Evolutionary conservation across 495 filamentous ascomycete species (phyloP).

Genomic region (Xylaria longipes): DNA sequence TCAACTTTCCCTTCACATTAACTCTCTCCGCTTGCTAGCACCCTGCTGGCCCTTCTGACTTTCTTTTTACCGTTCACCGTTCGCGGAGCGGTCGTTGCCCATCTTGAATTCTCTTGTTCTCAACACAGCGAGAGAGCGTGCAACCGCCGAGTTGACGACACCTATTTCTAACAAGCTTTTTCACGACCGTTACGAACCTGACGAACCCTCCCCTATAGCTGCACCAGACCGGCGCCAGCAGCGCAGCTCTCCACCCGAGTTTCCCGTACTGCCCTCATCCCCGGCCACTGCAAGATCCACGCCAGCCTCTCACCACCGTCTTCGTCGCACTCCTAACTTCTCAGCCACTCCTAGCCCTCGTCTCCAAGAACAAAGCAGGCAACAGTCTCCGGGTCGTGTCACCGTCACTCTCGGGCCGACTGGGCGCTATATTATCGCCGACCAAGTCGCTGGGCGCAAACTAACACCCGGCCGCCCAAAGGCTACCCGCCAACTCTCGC

Average conservation of each 20-base stretch:
- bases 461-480: conserved; percentile 30
- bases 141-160: conserved; percentile 51
- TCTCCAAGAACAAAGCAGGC: conserved; percentile 40
- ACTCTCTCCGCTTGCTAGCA: neutral
- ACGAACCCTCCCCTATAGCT: conserved; percentile 41
- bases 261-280: conserved; percentile 37
- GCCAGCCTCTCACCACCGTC: conserved; percentile 48
- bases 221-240: conserved; percentile 52
- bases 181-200: conserved; percentile 53
- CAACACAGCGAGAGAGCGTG: conserved; percentile 42
- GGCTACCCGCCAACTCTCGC: conserved; percentile 50
- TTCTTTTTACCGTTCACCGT: conserved; percentile 12
- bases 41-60: conserved; percentile 12
- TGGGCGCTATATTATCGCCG: conserved; percentile 37
- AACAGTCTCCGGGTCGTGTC: conserved; percentile 44
- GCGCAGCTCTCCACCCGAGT: conserved; percentile 43
- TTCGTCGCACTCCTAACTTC: conserved; percentile 57
- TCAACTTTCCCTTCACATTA: neutral
- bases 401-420: conserved; percentile 37
- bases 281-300: conserved; percentile 43
- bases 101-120: conserved; percentile 53
- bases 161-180: conserved; percentile 36
- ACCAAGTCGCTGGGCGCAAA: conserved; percentile 28
- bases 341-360: conserved; percentile 49
- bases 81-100: conserved; percentile 29